These are phyloP conservation scores for Theileria luwenshuni DNA, from an alignment of 169 alveolate species.

Conservation along the genomic window DNA sequence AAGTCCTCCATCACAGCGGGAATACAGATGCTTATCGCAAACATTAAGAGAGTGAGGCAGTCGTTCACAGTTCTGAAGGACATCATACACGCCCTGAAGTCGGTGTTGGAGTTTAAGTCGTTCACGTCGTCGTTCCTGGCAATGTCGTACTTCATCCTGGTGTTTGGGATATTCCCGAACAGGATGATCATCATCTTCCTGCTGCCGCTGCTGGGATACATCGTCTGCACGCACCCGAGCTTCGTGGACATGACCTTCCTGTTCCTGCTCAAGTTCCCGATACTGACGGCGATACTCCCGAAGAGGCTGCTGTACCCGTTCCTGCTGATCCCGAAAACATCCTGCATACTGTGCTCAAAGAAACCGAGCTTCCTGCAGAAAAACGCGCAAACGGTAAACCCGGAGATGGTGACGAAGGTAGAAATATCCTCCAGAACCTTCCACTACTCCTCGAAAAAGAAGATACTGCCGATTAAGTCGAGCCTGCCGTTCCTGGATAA, in stretches of 20 bases:
- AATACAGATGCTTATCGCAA: constrained; percentile 46
- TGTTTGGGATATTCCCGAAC: constrained; percentile 53
- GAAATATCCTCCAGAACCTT: constrained; percentile 17
- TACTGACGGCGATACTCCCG: constrained; percentile 57
- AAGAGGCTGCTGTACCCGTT: constrained; percentile 19
- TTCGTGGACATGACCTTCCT: constrained; percentile 7
- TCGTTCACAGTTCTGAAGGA: constrained; percentile 29
- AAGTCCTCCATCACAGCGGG: constrained; percentile 57
- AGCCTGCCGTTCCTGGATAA: neutral
- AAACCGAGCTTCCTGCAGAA: constrained; percentile 22
- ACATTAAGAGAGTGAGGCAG: constrained; percentile 47
- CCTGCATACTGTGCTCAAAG: constrained; percentile 59
- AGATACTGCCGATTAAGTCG: constrained; percentile 7
- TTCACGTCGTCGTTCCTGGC: constrained; percentile 32
- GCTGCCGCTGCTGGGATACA: constrained; percentile 38
- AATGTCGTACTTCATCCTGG: constrained; percentile 35
- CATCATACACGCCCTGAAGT: constrained; percentile 22
- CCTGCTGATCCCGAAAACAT: constrained; percentile 55
- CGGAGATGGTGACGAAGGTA: constrained; percentile 23
- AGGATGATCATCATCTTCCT: constrained; percentile 32
- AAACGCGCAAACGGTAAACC: constrained; percentile 18
- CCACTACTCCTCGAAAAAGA: constrained; percentile 14
- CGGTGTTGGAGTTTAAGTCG: constrained; percentile 47
- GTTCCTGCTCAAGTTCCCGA: constrained; percentile 54
- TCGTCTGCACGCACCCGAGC: constrained; percentile 37